Percentiles rank a stretch among this genome's conserved stretches.
Conservation (phyloP, 192 early-diverging fungal species). For the Thamnidium elegans region DNA sequence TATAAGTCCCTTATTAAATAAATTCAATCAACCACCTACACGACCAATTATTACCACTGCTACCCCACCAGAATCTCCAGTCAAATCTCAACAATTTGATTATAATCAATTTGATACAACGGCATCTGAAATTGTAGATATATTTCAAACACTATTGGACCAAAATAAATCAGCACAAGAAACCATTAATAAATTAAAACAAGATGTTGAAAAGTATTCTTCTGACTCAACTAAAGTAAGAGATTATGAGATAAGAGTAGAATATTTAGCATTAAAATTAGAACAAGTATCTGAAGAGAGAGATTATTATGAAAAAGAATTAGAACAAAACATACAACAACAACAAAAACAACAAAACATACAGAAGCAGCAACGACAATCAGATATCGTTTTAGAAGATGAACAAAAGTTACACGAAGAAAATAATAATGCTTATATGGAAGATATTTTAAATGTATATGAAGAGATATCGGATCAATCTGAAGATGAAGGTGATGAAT, state of each 20-base stretch:
- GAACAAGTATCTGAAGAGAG: constrained; percentile 29
- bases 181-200: constrained; percentile 19
- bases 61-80: not conserved
- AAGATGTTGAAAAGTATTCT: constrained; percentile 15
- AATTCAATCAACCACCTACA: not conserved
- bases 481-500: not conserved
- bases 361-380: not conserved
- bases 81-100: not conserved
- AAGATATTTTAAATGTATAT: constrained; percentile 24
- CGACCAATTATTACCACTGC: not conserved
- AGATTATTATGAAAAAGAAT: constrained; percentile 23
- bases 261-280: constrained; percentile 30
- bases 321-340: constrained; percentile 2
- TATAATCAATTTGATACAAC: constrained; percentile 5
- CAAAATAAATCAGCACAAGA: constrained; percentile 2
- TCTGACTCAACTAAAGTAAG: constrained; percentile 25
- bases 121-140: constrained; percentile 11
- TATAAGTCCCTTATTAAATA: not conserved
- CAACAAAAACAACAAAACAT: not conserved
- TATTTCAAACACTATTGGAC: constrained; percentile 6
- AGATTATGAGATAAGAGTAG: constrained; percentile 32
- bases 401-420: not conserved
- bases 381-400: not conserved
- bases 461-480: constrained; percentile 4
- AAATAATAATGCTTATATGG: constrained; percentile 14